phyloP scores from a whole-genome alignment of 176 grass and related monocot species.

The Triticum timopheevii region DNA sequence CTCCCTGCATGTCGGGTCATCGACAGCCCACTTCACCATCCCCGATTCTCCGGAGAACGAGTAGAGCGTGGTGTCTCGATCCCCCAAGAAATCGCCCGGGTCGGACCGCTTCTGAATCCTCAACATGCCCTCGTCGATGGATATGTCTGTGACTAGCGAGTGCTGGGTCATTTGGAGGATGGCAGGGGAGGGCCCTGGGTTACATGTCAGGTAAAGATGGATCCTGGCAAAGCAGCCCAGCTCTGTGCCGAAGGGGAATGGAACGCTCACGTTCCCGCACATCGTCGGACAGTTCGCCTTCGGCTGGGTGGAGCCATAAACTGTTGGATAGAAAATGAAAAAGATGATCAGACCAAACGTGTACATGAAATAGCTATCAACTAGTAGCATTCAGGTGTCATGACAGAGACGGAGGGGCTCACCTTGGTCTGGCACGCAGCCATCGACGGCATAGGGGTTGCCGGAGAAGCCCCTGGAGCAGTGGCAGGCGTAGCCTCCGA shows the following conservation, averaged over 20 bases:
- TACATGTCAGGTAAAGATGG: not conserved
- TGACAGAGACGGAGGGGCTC: not conserved
- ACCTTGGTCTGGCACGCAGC: not conserved
- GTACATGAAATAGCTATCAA: not conserved
- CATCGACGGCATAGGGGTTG: not conserved
- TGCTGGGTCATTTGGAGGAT: conserved; percentile 3
- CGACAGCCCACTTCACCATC: conserved; percentile 8
- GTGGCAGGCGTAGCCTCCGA: not conserved
- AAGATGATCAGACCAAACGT: not conserved
- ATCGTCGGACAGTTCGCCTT: not conserved
- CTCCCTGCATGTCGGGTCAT: not conserved
- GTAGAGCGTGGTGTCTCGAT: not conserved
- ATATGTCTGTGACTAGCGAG: conserved; percentile 1
- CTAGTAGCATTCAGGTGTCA: not conserved
- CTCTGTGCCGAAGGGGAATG: conserved; percentile 36
- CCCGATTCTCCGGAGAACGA: not conserved
- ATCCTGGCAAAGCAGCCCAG: conserved; percentile 6
- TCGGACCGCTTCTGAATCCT: not conserved
- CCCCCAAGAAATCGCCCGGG: not conserved
- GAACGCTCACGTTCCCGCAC: conserved; percentile 11
- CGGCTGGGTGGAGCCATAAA: not conserved
- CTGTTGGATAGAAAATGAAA: not conserved
- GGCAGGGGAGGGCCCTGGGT: not conserved
- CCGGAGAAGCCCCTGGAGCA: conserved; percentile 6
- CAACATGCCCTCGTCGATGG: not conserved